Evolutionary conservation across 176 grass and related monocot genomes (phyloP), one percentile per base, ranked within the genome.

Genomic region (Pharus latifolius): DNA sequence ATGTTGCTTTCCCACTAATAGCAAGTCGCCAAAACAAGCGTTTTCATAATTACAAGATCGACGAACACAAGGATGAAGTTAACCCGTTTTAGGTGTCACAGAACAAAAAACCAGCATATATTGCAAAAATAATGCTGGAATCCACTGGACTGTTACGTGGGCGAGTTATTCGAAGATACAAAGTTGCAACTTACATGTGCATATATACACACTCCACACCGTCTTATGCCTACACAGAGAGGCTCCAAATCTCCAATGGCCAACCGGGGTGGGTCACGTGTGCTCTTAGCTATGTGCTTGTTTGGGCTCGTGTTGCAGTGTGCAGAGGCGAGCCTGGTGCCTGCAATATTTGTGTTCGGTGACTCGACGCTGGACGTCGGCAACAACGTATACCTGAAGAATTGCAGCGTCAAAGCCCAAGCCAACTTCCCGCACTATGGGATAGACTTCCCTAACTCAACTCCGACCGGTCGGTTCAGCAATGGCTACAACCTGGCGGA

Each of bases 321-420:
- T 23, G 64, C 23, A 9, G 49, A 26, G 44, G 31, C 22, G 78
- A 23, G 2, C 11, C 66, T 35, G 23, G 78, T 93, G 76, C 89
- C 81, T 45, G 94, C 89, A 7, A 44, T 93, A 31, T 98, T 85
- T 49, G 90, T 93, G 72, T 90, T 98, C 67, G 94, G 94, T 3
- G 94, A 98, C 60, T 93, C 94, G 3, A 88, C 62, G 5, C 78
- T 91, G 55, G 94, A 98, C 56, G 81, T 98, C 20, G 94, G 94
- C 69, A 98, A 98, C 82, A 98, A 98, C 61, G 88, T 93, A 80
- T 62, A 69, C 51, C 75, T 98, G 72, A 30, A 7, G 5, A 60
- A 22, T 0, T 77, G 65, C 63, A 2, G 0, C 0, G 5, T 16
- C 14, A 6, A 7, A 0, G 85, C 81, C 32, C 85, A 64, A 69